These are phyloP conservation scores for Arthrobotrys musiformis DNA, from an alignment of 2,329 filamentous ascomycete species.

Conservation along the genomic window DNA sequence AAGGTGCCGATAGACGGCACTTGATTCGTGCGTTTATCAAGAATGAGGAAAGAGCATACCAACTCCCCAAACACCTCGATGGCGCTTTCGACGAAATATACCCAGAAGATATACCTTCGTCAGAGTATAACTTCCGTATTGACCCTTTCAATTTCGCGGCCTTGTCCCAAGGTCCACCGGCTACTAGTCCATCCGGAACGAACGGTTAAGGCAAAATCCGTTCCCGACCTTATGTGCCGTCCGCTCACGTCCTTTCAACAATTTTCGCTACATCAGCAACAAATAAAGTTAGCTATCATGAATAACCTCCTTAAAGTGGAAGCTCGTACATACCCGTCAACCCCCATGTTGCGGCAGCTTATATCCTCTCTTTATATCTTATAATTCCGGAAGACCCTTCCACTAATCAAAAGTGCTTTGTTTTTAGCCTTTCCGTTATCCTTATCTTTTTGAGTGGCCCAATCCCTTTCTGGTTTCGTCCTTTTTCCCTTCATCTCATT, in stretches of 20 bases:
- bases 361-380: slow-evolving; percentile 2
- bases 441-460: neutral
- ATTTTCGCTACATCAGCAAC: neutral
- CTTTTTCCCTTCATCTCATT: no score
- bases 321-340: neutral
- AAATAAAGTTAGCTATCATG: slow-evolving; percentile 2
- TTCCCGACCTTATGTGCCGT: slow-evolving; percentile 5
- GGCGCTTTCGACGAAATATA: slow-evolving; percentile 69
- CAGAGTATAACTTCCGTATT: slow-evolving; percentile 69
- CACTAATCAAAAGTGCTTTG: slow-evolving; percentile 24
- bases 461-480: no score
- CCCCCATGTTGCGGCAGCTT: neutral
- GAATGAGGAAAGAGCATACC: slow-evolving; percentile 64
- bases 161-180: slow-evolving; percentile 45
- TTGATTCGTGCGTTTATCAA: slow-evolving; percentile 65
- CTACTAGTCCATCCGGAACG: slow-evolving; percentile 42
- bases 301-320: neutral
- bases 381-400: slow-evolving; percentile 5
- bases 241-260: slow-evolving; percentile 5
- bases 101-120: slow-evolving; percentile 65
- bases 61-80: slow-evolving; percentile 62
- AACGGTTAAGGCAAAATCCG: slow-evolving; percentile 31
- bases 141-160: slow-evolving; percentile 63
- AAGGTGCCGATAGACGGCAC: slow-evolving; percentile 61
- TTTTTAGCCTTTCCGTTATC: neutral